These are phyloP conservation scores for Inonotus hispidus DNA, from an alignment of 1,284 basidiomycete genomes.

Conservation along the genomic window DNA sequence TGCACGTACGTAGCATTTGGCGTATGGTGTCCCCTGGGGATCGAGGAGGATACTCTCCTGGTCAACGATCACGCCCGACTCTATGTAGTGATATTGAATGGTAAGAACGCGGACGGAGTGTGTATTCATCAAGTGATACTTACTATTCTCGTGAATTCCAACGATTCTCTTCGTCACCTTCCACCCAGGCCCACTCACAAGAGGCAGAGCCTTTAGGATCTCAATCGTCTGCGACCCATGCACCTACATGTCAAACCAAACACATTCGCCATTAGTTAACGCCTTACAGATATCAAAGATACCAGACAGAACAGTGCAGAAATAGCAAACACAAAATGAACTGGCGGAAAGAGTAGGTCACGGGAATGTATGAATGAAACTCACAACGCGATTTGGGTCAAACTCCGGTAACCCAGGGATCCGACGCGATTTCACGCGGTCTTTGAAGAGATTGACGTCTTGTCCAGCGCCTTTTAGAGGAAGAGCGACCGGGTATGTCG, in stretches of 20 bases:
- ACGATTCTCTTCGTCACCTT: constrained; percentile 55
- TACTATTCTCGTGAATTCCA: constrained; percentile 75
- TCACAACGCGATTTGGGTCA: constrained; percentile 58
- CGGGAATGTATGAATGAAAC: neutral
- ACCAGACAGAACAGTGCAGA: too few relatives aligned
- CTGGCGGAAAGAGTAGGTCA: neutral
- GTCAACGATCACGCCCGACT: constrained; percentile 72
- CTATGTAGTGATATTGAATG: constrained; percentile 32
- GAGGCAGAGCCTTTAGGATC: constrained; percentile 61
- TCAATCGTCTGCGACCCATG: constrained; percentile 73
- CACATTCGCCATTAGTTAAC: too few relatives aligned
- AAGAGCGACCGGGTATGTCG: constrained; percentile 51
- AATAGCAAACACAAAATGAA: constrained; percentile 8
- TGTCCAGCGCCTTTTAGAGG: constrained; percentile 54
- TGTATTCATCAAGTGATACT: constrained; percentile 23
- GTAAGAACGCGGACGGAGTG: too few relatives aligned
- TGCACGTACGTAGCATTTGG: constrained; percentile 60
- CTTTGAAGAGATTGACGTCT: constrained; percentile 63
- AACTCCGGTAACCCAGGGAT: constrained; percentile 62
- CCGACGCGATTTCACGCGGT: constrained; percentile 38
- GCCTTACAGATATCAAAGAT: too few relatives aligned
- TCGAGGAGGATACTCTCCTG: constrained; percentile 58
- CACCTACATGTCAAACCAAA: constrained; percentile 53
- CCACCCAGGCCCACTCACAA: constrained; percentile 63
- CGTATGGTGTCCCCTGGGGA: constrained; percentile 57